Percentiles rank a stretch among this genome's conserved stretches.
Conservation (phyloP, 441 rosid species). For the Capsella rubella region DNA sequence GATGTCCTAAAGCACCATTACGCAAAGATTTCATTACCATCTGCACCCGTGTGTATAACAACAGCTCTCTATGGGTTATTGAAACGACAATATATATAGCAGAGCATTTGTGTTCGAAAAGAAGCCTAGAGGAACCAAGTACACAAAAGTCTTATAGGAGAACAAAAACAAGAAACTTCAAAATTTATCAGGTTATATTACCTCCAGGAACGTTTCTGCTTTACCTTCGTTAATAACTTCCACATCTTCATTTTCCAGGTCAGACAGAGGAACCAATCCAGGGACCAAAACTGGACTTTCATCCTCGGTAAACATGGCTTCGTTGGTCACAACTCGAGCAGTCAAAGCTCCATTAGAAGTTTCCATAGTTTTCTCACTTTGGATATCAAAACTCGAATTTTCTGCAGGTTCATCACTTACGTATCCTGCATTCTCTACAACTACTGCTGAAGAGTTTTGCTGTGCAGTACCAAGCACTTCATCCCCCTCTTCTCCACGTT, state of each 20-base stretch:
- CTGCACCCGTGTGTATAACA: constrained; percentile 4
- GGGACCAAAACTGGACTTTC: constrained; percentile 74
- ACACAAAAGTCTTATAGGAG: constrained; percentile 1
- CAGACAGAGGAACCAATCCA: constrained; percentile 54
- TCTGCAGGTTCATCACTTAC: constrained; percentile 40
- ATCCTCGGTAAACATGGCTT: constrained; percentile 38
- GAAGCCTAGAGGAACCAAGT: constrained; percentile 8
- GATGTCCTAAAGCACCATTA: neutral
- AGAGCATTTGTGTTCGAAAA: constrained; percentile 4
- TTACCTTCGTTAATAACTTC: constrained; percentile 43
- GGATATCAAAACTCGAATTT: constrained; percentile 28
- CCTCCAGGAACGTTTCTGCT: constrained; percentile 57
- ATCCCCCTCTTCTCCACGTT: constrained; percentile 12
- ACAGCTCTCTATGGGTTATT: constrained; percentile 20
- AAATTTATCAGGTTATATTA: constrained; percentile 63
- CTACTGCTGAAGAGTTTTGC: constrained; percentile 42
- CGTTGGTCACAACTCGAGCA: constrained; percentile 24
- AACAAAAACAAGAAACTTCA: constrained; percentile 18
- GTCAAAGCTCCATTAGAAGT: constrained; percentile 31
- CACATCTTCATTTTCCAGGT: constrained; percentile 43
- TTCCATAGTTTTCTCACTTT: constrained; percentile 31
- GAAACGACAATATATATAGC: constrained; percentile 5
- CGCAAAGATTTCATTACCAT: constrained; percentile 18
- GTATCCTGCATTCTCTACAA: constrained; percentile 51
- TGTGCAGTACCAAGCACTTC: constrained; percentile 22